A percentile compares a stretch with the other conserved stretches of the same genome.
Evolutionary conservation across 2,329 filamentous ascomycete species (phyloP).

Genomic region (Fusarium domesticum): DNA sequence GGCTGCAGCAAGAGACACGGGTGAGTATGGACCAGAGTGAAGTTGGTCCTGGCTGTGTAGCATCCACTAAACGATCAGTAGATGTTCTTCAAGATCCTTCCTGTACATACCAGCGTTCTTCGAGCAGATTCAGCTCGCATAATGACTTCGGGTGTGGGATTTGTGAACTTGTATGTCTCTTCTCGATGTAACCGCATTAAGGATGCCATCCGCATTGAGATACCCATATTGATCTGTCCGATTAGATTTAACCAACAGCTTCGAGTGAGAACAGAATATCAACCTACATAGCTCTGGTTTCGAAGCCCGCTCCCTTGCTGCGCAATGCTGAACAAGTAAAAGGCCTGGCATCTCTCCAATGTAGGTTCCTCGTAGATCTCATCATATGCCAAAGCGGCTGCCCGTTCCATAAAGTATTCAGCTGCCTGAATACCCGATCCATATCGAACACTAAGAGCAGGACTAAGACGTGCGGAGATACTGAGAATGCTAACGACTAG

Average conservation of each 20-base stretch:
- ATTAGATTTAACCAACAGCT: slow-evolving; percentile 1
- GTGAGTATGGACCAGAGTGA: slow-evolving; percentile 51
- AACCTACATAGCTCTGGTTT: slow-evolving; percentile 52
- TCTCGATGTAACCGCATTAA: slow-evolving; percentile 55
- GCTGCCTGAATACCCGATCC: slow-evolving; percentile 51
- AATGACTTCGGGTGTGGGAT: slow-evolving; percentile 44
- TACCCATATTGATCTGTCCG: slow-evolving; percentile 52
- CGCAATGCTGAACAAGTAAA: slow-evolving; percentile 57
- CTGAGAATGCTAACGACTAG: slow-evolving; percentile 54
- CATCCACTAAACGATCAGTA: slow-evolving; percentile 48
- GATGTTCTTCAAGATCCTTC: not conserved
- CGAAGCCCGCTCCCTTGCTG: slow-evolving; percentile 55
- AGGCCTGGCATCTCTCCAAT: slow-evolving; percentile 55
- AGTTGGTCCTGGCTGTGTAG: slow-evolving; percentile 57
- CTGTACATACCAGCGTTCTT: slow-evolving; percentile 48
- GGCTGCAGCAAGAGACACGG: slow-evolving; percentile 48
- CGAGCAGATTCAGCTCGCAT: slow-evolving; percentile 55
- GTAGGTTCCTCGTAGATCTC: slow-evolving; percentile 53
- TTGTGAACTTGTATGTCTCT: slow-evolving; percentile 47
- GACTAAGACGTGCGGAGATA: slow-evolving; percentile 54
- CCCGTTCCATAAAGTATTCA: slow-evolving; percentile 52
- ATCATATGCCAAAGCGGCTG: slow-evolving; percentile 44
- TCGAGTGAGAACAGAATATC: not conserved
- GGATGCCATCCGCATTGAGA: slow-evolving; percentile 54
- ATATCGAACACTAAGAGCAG: slow-evolving; percentile 45